phyloP scores from a whole-genome alignment of 176 grass and related monocot species.

The Typha latifolia region DNA sequence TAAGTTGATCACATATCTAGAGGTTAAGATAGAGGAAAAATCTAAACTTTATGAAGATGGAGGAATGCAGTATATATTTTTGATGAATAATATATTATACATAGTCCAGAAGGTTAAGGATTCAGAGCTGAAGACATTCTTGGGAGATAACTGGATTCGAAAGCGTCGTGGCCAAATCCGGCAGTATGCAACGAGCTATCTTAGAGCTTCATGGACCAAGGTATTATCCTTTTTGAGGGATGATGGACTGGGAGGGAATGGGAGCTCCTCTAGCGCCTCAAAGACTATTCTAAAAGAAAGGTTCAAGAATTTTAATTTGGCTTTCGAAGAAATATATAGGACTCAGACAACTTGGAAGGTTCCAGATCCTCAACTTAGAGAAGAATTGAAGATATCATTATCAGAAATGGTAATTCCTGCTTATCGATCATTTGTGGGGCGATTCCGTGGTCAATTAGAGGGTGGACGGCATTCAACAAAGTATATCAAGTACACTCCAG shows the following conservation, averaged over 20 bases:
- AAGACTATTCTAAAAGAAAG: conserved; percentile 71
- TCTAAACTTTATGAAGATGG: conserved; percentile 69
- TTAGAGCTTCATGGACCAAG: conserved; percentile 70
- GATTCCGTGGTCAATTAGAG: conserved; percentile 60
- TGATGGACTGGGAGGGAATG: conserved; percentile 52
- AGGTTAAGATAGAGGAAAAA: conserved; percentile 74
- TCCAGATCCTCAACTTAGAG: conserved; percentile 69
- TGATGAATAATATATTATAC: conserved; percentile 95
- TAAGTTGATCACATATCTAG: conserved; percentile 58
- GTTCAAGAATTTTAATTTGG: conserved; percentile 86
- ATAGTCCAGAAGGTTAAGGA: conserved; percentile 88
- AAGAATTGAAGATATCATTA: conserved; percentile 81
- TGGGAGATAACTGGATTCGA: conserved; percentile 91
- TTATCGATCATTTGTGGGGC: conserved; percentile 72
- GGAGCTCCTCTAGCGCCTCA: conserved; percentile 39
- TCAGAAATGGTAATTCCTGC: conserved; percentile 70
- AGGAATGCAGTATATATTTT: conserved; percentile 74
- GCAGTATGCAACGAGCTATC: conserved; percentile 70
- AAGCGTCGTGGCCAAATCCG: conserved; percentile 67
- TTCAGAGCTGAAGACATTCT: conserved; percentile 67
- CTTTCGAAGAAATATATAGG: conserved; percentile 75
- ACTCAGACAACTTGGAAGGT: conserved; percentile 78
- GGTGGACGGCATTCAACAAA: conserved; percentile 44
- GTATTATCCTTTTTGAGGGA: conserved; percentile 77
- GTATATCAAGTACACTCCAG: conserved; percentile 82